phyloP scores from a whole-genome alignment of 2,329 filamentous ascomycete species.

The Nemania diffusa region DNA sequence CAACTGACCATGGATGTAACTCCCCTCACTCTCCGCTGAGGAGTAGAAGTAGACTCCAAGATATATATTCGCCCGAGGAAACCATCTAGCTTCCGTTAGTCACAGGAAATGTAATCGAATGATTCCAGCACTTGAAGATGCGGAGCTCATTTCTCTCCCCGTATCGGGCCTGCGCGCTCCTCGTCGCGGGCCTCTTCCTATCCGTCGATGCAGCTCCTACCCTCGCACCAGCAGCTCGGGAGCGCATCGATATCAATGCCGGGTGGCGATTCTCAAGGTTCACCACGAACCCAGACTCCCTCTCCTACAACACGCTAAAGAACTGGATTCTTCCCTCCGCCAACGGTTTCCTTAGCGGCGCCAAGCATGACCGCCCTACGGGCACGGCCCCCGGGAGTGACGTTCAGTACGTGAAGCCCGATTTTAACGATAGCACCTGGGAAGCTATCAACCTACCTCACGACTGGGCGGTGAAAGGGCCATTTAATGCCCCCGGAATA shows the following conservation, averaged over 20 bases:
- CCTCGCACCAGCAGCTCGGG: constrained; percentile 36
- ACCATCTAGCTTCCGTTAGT: not conserved
- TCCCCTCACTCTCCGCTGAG: constrained; percentile 20
- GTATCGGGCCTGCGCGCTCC: constrained; percentile 19
- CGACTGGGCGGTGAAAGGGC: constrained; percentile 58
- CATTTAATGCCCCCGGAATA: constrained; percentile 51
- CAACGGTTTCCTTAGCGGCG: constrained; percentile 47
- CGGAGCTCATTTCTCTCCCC: constrained; percentile 6
- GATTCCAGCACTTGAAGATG: constrained; percentile 19
- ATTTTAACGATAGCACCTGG: constrained; percentile 50
- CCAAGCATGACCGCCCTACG: constrained; percentile 41
- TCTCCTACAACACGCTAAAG: constrained; percentile 50
- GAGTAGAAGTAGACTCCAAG: not conserved
- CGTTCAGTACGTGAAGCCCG: constrained; percentile 44
- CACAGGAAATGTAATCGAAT: not conserved
- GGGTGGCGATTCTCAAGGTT: constrained; percentile 52
- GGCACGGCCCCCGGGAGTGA: constrained; percentile 42
- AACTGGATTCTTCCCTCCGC: constrained; percentile 49
- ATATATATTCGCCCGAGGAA: not conserved
- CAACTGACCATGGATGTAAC: constrained; percentile 8
- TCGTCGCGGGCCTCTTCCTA: constrained; percentile 24
- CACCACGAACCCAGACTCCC: constrained; percentile 48
- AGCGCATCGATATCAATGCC: constrained; percentile 50
- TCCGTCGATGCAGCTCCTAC: constrained; percentile 1
- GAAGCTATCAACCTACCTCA: constrained; percentile 54